Evolutionary conservation across 1,284 basidiomycete genomes (phyloP), one percentile per base, ranked within the genome.

Genomic region (Rhodotorula mucilaginosa): DNA sequence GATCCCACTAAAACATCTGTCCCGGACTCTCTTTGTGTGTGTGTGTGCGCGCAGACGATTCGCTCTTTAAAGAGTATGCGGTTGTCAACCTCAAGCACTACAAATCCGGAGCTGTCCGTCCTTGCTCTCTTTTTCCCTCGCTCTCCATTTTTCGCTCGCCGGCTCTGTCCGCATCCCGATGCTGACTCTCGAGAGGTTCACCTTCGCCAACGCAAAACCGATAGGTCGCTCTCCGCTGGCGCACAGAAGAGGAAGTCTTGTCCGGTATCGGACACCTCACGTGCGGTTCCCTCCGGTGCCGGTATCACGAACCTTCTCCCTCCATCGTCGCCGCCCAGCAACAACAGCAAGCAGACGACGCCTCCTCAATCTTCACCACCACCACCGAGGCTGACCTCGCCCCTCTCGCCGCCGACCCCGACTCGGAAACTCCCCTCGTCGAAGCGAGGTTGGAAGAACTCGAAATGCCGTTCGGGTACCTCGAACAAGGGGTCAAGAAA

Each of bases 11-110:
- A 61, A 10, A 2, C 44, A 34, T 29, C 34, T 39, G 48, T 19
- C 26, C 10, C 57, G 3, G 19, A 29, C 61, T 29, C 39, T 23
- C 12, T 3, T 26, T 0, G 23, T 34, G 19, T 34, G 8, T 23
- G 34, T 34, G 34, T 29, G 56, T 18, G 5, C 6, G 16, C 12
- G n/a, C 62, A 64, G 63, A 64, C 54, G 63, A 64, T 10, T 47
- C 63, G 10, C 63, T 64, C 12, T 64, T 64, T 44, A 64, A 57
- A 19, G 93, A 97, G 81, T 96, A 89, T 79, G 93, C 92, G 0
- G 84, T 97, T n/a, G 92, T 93, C 79, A 92, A 97, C 82, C 83
- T 97, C 73, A 96, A 96, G 82, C 93, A 96, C 80, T 96, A 90
- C 85, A 95, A 93, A 82, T 89, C 90, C 0, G 91, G 92, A n/a